Conservation (phyloP, 2,329 filamentous ascomycete genomes). For the Helicocarpus griseus region DNA sequence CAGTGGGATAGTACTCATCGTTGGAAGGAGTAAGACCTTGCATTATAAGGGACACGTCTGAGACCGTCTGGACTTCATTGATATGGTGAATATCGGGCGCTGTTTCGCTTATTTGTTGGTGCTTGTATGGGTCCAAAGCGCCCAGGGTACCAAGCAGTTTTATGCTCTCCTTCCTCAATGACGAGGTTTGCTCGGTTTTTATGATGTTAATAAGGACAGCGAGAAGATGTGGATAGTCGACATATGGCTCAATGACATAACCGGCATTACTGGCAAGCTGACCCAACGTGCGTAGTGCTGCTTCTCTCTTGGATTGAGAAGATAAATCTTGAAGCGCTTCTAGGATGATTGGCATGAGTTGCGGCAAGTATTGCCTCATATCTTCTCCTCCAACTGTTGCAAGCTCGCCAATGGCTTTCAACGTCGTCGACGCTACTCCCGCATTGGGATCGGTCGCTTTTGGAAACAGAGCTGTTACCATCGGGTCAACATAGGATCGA, state of each 20-base stretch:
- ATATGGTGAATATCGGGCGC: slow-evolving; percentile 70
- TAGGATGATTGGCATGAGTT: slow-evolving; percentile 90
- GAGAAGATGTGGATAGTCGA: slow-evolving; percentile 87
- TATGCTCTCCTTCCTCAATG: slow-evolving; percentile 85
- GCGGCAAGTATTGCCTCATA: slow-evolving; percentile 83
- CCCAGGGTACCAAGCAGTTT: slow-evolving; percentile 93
- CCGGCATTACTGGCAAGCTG: slow-evolving; percentile 92
- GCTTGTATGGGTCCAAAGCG: slow-evolving; percentile 89
- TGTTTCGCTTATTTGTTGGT: slow-evolving; percentile 83
- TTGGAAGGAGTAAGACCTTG: slow-evolving; percentile 89
- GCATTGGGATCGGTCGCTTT: slow-evolving; percentile 80
- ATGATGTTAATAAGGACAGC: slow-evolving; percentile 91
- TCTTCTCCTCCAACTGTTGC: slow-evolving; percentile 89
- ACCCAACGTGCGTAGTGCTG: slow-evolving; percentile 79
- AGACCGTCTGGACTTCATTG: slow-evolving; percentile 59
- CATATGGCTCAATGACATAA: slow-evolving; percentile 93
- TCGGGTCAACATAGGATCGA: slow-evolving; percentile 92
- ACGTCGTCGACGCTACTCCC: slow-evolving; percentile 85
- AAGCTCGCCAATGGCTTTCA: slow-evolving; percentile 88
- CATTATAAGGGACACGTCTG: slow-evolving; percentile 97
- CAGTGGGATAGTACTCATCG: slow-evolving; percentile 96
- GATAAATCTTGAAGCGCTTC: slow-evolving; percentile 90
- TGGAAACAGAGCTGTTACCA: slow-evolving; percentile 81
- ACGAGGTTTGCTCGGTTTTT: slow-evolving; percentile 78
- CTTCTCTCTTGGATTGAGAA: slow-evolving; percentile 80